phyloP scores from a whole-genome alignment of 225 moss, liverwort and hornwort genomes.

The Pleurozium schreberi region DNA sequence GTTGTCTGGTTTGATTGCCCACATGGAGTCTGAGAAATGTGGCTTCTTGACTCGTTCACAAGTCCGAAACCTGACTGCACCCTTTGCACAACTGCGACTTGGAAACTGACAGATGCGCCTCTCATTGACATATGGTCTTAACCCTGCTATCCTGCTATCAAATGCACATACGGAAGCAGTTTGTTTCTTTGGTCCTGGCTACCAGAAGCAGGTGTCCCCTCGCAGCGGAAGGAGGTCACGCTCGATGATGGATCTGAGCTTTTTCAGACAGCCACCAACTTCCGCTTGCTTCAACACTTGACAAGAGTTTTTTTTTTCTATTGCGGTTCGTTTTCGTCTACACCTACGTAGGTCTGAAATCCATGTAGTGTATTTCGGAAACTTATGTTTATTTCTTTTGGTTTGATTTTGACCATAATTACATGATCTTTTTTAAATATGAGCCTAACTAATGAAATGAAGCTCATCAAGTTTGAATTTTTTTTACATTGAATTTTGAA shows the following conservation, averaged over 20 bases:
- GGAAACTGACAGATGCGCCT: not conserved
- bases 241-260: not conserved
- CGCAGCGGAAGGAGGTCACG: not conserved
- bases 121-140: not conserved
- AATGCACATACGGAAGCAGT: not conserved
- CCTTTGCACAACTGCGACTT: conserved; percentile 9
- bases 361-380: too few relatives aligned
- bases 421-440: too few relatives aligned
- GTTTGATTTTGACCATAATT: too few relatives aligned
- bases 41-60: conserved; percentile 12
- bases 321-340: not conserved
- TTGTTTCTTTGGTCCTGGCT: not conserved
- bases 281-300: not conserved
- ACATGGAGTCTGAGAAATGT: conserved; percentile 31
- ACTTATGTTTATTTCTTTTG: too few relatives aligned
- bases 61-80: not conserved
- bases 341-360: too few relatives aligned
- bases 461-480: too few relatives aligned
- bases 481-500: too few relatives aligned
- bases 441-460: too few relatives aligned
- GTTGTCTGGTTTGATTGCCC: conserved; percentile 22
- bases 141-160: not conserved
- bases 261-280: not conserved
- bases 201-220: not conserved
- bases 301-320: not conserved